Conservation (phyloP, 768 basidiomycete genomes). For the Cyclocybe aegerita region DNA sequence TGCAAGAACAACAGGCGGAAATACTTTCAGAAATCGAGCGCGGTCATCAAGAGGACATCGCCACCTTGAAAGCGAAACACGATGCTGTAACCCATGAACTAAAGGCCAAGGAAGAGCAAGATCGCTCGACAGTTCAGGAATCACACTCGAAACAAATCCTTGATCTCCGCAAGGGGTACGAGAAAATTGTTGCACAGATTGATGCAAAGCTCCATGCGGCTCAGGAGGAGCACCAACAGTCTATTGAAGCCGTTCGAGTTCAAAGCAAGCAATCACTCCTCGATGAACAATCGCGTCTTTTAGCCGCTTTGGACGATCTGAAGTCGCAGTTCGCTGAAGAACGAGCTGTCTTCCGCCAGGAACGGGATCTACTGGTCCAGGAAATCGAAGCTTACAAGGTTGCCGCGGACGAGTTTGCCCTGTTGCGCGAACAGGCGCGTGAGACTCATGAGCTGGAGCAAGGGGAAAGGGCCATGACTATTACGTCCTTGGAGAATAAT, state of each 20-base stretch:
- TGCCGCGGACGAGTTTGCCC: conserved; percentile 49
- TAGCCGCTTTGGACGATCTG: conserved; percentile 47
- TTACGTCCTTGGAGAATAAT: conserved; percentile 50
- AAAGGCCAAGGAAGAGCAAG: conserved; percentile 22
- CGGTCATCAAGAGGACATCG: conserved; percentile 56
- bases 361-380: conserved; percentile 47
- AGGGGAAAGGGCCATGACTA: conserved; percentile 45
- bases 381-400: conserved; percentile 64
- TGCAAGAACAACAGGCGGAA: conserved; percentile 55
- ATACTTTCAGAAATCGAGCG: conserved; percentile 55
- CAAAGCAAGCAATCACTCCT: conserved; percentile 31
- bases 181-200: conserved; percentile 41
- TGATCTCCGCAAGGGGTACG: conserved; percentile 46
- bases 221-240: conserved; percentile 33
- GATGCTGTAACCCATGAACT: conserved; percentile 34
- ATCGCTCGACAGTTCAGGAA: conserved; percentile 29
- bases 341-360: conserved; percentile 42
- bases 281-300: conserved; percentile 48
- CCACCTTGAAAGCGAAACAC: conserved; percentile 48
- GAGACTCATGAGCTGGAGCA: conserved; percentile 46
- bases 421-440: conserved; percentile 40
- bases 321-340: conserved; percentile 49
- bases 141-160: conserved; percentile 41
- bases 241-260: conserved; percentile 31
- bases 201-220: conserved; percentile 38